A percentile compares a stretch with the other conserved stretches of the same genome.
These are phyloP conservation scores for Starmerella apis DNA, from an alignment of 805 yeast species.

Conservation along the genomic window DNA sequence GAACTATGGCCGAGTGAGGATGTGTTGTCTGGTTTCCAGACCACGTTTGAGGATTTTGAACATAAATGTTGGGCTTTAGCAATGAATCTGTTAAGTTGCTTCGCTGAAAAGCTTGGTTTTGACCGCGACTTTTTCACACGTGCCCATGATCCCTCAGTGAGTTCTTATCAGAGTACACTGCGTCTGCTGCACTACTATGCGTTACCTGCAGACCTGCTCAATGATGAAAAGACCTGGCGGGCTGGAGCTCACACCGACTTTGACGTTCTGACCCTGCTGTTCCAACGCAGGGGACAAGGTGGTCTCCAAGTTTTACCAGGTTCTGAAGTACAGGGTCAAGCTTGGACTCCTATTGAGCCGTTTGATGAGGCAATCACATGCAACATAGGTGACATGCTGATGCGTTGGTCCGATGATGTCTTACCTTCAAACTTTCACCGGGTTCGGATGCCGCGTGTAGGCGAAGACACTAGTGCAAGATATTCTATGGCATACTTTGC, in stretches of 20 bases:
- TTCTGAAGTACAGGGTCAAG: conserved; percentile 5
- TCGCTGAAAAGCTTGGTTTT: conserved; percentile 14
- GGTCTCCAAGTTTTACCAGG: conserved; percentile 22
- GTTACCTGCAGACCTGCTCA: conserved; percentile 6
- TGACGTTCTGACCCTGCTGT: conserved; percentile 14
- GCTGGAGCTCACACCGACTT: conserved; percentile 23
- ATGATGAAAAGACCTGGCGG: conserved; percentile 15
- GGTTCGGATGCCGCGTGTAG: conserved; percentile 13
- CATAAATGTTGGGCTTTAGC: conserved; percentile 13
- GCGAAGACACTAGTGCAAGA: conserved; percentile 14
- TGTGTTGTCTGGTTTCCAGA: conserved; percentile 11
- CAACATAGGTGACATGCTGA: conserved; percentile 22
- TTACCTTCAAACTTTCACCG: conserved; percentile 20
- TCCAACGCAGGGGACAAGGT: conserved; percentile 20
- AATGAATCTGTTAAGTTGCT: conserved; percentile 11
- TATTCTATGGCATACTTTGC: conserved; percentile 17
- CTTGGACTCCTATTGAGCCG: conserved; percentile 19
- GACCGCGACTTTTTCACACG: conserved; percentile 6
- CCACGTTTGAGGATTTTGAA: conserved; percentile 7
- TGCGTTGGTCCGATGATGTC: conserved; percentile 20
- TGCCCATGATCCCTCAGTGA: conserved; percentile 11
- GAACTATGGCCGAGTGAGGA: conserved; percentile 14
- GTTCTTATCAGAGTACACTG: conserved; percentile 18
- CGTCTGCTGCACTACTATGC: conserved; percentile 19
- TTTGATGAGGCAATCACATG: conserved; percentile 16